Conservation (phyloP, 2,329 filamentous ascomycete genomes). For the Coniosporium uncinatum region DNA sequence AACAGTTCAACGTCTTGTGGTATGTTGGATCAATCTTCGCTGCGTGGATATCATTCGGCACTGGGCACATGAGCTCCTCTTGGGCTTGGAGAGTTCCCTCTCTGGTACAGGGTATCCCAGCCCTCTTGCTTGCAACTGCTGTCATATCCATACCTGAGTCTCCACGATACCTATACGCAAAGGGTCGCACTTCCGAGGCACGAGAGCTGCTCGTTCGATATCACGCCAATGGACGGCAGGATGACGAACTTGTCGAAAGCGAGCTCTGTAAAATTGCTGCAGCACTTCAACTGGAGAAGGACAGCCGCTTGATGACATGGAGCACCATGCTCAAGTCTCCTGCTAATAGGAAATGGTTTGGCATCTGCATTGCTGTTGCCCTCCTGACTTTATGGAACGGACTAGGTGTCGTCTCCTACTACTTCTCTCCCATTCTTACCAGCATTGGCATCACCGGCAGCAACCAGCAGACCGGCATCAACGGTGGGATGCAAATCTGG, state of each 20-base stretch:
- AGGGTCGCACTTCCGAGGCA: conserved; percentile 35
- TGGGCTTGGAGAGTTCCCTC: conserved; percentile 42
- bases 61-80: conserved; percentile 32
- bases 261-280: conserved; percentile 42
- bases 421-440: conserved; percentile 34
- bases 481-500: conserved; percentile 39
- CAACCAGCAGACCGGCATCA: conserved; percentile 23
- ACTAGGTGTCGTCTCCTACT: conserved; percentile 36
- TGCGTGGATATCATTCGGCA: conserved; percentile 40
- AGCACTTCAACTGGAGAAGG: conserved; percentile 38
- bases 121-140: conserved; percentile 31
- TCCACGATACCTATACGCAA: conserved; percentile 39
- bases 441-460: conserved; percentile 39
- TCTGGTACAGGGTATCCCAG: conserved; percentile 34
- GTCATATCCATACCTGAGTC: conserved; percentile 40
- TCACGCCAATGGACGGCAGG: conserved; percentile 35
- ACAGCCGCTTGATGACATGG: conserved; percentile 27
- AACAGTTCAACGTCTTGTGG: conserved; percentile 32
- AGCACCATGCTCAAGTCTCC: conserved; percentile 30
- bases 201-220: conserved; percentile 33
- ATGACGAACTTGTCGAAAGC: conserved; percentile 28
- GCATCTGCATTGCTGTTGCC: conserved; percentile 29
- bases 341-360: conserved; percentile 25
- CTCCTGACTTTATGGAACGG: conserved; percentile 20
- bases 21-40: conserved; percentile 31